phyloP scores from a whole-genome alignment of 768 basidiomycete genomes.

The Suillus lakei region DNA sequence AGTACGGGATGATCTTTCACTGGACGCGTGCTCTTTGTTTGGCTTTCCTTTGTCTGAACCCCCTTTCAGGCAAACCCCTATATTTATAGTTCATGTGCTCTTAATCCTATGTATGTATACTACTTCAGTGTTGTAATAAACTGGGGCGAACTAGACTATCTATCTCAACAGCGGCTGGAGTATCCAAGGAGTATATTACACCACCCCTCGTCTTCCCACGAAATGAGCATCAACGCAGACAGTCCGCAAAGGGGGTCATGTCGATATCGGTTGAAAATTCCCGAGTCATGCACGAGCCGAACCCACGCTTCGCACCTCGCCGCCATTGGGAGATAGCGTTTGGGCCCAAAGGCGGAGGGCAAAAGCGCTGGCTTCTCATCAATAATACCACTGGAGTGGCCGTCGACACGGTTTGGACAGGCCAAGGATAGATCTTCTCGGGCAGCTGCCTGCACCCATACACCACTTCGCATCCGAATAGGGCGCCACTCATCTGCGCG shows the following conservation, averaged over 20 bases:
- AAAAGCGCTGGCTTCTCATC: constrained; percentile 6
- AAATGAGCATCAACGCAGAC: constrained; percentile 30
- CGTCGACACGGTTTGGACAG: background rate
- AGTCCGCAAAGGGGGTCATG: constrained; percentile 42
- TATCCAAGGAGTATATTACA: no score
- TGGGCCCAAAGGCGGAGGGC: background rate
- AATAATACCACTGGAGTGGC: background rate
- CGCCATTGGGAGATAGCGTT: background rate
- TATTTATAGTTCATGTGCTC: background rate
- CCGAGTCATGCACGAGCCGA: constrained; percentile 20
- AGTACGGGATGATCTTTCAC: background rate
- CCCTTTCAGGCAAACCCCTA: background rate
- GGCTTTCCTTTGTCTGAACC: background rate
- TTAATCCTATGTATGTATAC: no score
- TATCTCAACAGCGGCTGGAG: no score
- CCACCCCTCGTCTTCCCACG: constrained; percentile 34
- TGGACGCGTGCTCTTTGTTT: constrained; percentile 18
- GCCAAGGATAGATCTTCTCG: constrained; percentile 1
- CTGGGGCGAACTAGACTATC: no score
- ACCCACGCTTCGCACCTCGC: constrained; percentile 11
- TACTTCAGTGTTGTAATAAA: no score
- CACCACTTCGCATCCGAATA: background rate
- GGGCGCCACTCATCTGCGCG: background rate
- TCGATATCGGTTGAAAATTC: constrained; percentile 32
- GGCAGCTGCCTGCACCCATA: constrained; percentile 1